These are phyloP conservation scores for Suillus clintonianus DNA, from an alignment of 768 basidiomycete species.

Conservation along the genomic window DNA sequence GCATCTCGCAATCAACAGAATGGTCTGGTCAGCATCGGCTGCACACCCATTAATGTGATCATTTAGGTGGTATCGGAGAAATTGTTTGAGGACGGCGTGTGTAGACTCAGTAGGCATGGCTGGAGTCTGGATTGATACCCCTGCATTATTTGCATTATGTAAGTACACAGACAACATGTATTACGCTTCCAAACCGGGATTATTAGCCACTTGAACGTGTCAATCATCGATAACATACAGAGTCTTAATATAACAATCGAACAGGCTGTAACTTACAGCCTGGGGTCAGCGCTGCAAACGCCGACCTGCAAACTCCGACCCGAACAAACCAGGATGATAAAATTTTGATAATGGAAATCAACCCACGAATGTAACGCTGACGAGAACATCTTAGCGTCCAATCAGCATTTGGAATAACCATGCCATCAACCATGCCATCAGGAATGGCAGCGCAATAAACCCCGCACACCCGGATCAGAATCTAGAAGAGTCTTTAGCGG, in stretches of 20 bases:
- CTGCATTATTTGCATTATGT: too few species aligned
- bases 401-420: neutral
- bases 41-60: too few species aligned
- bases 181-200: neutral
- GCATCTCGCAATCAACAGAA: too few species aligned
- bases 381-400: neutral
- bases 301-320: neutral
- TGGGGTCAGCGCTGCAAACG: too few species aligned
- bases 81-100: too few species aligned
- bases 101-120: too few species aligned
- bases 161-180: too few species aligned
- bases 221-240: neutral
- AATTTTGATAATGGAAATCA: neutral
- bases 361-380: neutral
- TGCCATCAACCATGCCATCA: neutral
- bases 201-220: neutral
- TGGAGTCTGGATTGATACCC: too few species aligned
- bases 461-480: neutral
- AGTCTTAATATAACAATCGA: neutral
- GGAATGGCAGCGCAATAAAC: neutral
- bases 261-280: too few species aligned
- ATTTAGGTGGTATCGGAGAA: too few species aligned
- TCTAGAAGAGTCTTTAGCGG: neutral
- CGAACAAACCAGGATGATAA: neutral
- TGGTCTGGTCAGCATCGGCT: too few species aligned